phyloP scores from a whole-genome alignment of 2,329 filamentous ascomycete species.

The Falciphora oryzae region DNA sequence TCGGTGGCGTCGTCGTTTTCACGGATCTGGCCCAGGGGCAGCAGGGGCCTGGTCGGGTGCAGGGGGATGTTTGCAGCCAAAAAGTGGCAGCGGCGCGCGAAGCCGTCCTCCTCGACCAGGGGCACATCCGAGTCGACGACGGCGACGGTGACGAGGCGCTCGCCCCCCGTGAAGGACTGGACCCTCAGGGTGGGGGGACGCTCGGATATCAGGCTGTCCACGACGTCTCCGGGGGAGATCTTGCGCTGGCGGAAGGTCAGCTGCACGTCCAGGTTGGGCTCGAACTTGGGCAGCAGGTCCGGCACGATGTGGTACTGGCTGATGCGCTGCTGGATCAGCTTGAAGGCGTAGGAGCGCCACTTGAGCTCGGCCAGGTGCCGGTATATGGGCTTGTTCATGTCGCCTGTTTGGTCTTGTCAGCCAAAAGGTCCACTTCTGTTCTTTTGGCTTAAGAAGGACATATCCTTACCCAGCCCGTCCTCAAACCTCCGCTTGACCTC shows the following conservation, averaged over 20 bases:
- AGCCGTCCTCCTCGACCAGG: constrained; percentile 66
- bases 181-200: constrained; percentile 69
- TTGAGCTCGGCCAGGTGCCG: constrained; percentile 79
- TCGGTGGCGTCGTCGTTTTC: constrained; percentile 34
- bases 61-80: constrained; percentile 63
- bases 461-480: constrained; percentile 78
- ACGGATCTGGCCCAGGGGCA: constrained; percentile 60
- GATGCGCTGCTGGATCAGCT: constrained; percentile 78
- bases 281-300: constrained; percentile 76
- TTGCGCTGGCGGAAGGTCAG: constrained; percentile 70
- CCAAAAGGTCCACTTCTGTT: constrained; percentile 7
- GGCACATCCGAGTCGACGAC: constrained; percentile 91
- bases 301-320: constrained; percentile 81
- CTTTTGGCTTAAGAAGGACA: too few species aligned
- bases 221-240: constrained; percentile 69
- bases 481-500: constrained; percentile 90
- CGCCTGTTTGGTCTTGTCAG: constrained; percentile 47
- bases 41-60: constrained; percentile 45
- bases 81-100: constrained; percentile 79
- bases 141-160: constrained; percentile 76
- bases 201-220: constrained; percentile 70
- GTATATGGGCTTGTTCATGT: constrained; percentile 97
- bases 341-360: constrained; percentile 79
- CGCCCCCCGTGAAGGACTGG: constrained; percentile 76
- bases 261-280: constrained; percentile 73